phyloP scores from a whole-genome alignment of 345 rosid species.

The Salix dunnii region DNA sequence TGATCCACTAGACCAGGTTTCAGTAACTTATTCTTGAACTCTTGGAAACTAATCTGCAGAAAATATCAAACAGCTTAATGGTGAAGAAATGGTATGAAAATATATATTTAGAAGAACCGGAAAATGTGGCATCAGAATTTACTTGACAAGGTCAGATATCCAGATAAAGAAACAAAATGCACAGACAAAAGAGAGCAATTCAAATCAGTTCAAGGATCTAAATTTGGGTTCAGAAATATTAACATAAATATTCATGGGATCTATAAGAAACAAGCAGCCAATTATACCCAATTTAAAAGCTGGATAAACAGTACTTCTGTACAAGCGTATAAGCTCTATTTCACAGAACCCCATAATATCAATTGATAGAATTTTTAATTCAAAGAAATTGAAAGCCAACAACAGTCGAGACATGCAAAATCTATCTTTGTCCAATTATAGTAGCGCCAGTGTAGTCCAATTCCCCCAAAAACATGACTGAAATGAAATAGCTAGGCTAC shows the following conservation, averaged over 20 bases:
- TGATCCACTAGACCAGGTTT: slow-evolving; percentile 93
- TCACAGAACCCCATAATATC: not conserved
- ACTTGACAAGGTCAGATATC: not conserved
- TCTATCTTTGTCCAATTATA: not conserved
- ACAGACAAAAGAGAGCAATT: not conserved
- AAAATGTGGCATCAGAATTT: not conserved
- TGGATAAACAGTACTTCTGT: not conserved
- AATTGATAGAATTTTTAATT: not conserved
- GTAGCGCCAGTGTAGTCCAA: not conserved
- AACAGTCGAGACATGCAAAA: not conserved
- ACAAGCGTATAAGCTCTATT: too few species aligned
- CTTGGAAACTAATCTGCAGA: slow-evolving; percentile 92
- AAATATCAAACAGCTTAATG: slow-evolving; percentile 8
- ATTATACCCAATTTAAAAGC: not conserved
- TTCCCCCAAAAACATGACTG: not conserved
- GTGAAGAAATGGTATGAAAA: not conserved
- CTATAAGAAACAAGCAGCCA: too few species aligned
- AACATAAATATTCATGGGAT: not conserved
- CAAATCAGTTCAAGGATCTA: not conserved
- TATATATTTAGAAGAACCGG: not conserved
- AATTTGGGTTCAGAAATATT: not conserved
- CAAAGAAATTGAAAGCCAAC: not conserved
- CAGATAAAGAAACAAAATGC: not conserved
- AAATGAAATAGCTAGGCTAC: not conserved
- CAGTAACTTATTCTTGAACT: slow-evolving; percentile 90